These are phyloP conservation scores for Phytophthora megakarya DNA, from an alignment of 352 stramenopile species.

Conservation along the genomic window DNA sequence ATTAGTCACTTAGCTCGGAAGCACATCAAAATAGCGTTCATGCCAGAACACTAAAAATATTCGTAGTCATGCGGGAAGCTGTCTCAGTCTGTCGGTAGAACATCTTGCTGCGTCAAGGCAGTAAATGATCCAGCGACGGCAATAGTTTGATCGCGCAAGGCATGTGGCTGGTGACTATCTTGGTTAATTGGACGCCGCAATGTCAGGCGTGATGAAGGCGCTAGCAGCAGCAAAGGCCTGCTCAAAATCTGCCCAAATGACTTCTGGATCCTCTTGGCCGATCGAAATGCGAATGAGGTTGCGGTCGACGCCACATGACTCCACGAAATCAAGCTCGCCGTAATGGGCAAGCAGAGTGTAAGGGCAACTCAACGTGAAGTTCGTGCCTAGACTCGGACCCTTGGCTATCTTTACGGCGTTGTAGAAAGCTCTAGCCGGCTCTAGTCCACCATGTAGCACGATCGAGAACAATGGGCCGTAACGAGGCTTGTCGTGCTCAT, in stretches of 20 bases:
- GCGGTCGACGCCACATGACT: constrained; percentile 89
- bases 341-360: constrained; percentile 95
- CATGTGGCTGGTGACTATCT: background rate
- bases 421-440: constrained; percentile 87
- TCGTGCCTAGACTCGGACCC: constrained; percentile 91
- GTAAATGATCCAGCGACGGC: constrained; percentile 26
- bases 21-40: constrained; percentile 29
- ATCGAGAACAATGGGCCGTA: constrained; percentile 92
- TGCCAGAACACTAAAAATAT: constrained; percentile 33
- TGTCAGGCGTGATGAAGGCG: constrained; percentile 15
- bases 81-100: constrained; percentile 16
- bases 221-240: constrained; percentile 39
- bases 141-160: constrained; percentile 18
- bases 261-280: constrained; percentile 86
- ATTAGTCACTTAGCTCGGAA: constrained; percentile 27
- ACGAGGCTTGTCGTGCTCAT: constrained; percentile 31
- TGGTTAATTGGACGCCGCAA: constrained; percentile 17
- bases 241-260: constrained; percentile 63
- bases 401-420: constrained; percentile 86
- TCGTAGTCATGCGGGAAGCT: constrained; percentile 16
- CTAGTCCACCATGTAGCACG: constrained; percentile 72
- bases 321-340: constrained; percentile 91
- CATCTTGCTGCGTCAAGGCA: constrained; percentile 30
- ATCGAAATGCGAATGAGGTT: constrained; percentile 93
- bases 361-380: constrained; percentile 93